These are phyloP conservation scores for Ensete glaucum DNA, from an alignment of 176 grass and related monocot genomes.

Conservation along the genomic window DNA sequence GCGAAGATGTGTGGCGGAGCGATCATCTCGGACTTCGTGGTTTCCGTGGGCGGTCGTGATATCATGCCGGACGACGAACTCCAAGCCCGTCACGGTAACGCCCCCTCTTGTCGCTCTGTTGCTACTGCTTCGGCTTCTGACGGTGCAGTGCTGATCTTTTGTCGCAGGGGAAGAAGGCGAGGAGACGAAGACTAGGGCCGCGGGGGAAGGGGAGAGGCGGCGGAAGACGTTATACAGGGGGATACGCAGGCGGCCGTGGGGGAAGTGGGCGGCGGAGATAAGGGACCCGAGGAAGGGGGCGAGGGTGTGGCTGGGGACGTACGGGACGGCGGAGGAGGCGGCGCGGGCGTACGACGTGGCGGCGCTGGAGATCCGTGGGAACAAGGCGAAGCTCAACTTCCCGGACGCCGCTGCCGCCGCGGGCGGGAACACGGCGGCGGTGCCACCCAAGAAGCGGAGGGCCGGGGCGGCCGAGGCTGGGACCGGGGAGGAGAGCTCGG, in stretches of 20 bases:
- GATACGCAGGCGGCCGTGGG: not conserved
- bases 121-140: no score
- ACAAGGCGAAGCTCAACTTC: conserved; percentile 17
- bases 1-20: conserved; percentile 29
- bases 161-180: not conserved
- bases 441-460: not conserved
- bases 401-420: not conserved
- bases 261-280: conserved; percentile 14
- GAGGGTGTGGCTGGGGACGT: conserved; percentile 14
- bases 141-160: no score
- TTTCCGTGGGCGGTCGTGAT: not conserved
- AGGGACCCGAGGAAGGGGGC: conserved; percentile 10
- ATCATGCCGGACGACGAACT: not conserved
- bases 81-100: not conserved
- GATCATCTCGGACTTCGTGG: conserved; percentile 24
- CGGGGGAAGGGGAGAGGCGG: not conserved
- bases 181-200: not conserved
- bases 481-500: not conserved
- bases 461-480: not conserved
- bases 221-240: not conserved
- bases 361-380: conserved; percentile 2
- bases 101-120: no score
- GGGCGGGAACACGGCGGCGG: conserved; percentile 21
- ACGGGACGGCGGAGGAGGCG: conserved; percentile 8
- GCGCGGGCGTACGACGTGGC: conserved; percentile 15